Conservation (phyloP, 2,329 filamentous ascomycete species). For the Talaromyces sp. region DNA sequence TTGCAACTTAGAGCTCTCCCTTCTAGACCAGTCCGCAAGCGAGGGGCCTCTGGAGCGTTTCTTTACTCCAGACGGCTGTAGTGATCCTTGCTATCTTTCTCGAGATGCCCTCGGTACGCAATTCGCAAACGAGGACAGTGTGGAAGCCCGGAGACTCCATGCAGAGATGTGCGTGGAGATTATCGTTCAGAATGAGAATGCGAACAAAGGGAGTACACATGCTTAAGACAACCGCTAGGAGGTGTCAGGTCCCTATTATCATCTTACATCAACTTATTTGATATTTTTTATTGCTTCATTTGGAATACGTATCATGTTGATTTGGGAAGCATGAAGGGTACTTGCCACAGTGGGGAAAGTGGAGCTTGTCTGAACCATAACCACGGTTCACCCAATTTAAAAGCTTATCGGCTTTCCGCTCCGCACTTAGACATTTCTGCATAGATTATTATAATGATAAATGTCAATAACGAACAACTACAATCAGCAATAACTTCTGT, state of each 20-base stretch:
- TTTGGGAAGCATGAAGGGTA: background rate
- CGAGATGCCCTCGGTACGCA: conserved; percentile 13
- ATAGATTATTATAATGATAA: background rate
- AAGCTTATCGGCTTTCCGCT: background rate
- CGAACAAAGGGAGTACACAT: background rate
- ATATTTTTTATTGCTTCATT: background rate
- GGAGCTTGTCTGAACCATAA: background rate
- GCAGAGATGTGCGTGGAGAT: conserved; percentile 13
- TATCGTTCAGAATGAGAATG: background rate
- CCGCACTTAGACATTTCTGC: background rate
- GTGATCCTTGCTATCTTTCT: conserved; percentile 17
- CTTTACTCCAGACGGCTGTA: conserved; percentile 18
- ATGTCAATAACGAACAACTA: background rate
- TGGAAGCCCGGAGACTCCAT: conserved; percentile 13
- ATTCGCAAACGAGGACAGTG: conserved; percentile 16
- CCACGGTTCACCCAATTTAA: background rate
- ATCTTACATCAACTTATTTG: background rate
- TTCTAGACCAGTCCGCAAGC: background rate
- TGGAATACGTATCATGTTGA: background rate
- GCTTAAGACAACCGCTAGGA: background rate
- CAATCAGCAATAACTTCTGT: background rate
- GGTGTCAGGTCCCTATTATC: background rate
- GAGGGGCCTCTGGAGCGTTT: conserved; percentile 22
- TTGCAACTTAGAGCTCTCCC: background rate
- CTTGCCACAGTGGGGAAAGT: background rate